Conservation (phyloP, 192 early-diverging fungal species). For the Neocallimastix lanati region DNA sequence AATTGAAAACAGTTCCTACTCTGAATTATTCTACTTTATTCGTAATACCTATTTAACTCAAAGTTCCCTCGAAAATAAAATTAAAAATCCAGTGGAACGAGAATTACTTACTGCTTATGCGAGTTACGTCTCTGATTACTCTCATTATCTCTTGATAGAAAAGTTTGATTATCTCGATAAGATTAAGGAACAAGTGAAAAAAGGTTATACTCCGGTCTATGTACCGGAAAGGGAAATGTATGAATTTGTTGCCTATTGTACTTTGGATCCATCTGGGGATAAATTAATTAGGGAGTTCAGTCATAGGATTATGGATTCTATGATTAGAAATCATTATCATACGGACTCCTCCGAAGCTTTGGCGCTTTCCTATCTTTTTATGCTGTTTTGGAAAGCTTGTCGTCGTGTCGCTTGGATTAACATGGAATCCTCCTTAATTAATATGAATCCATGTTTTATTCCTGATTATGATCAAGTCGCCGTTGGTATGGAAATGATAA, state of each 20-base stretch:
- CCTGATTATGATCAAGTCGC: slow-evolving; percentile 22
- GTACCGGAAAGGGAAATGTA: neutral
- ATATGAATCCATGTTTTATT: slow-evolving; percentile 17
- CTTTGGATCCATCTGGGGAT: neutral
- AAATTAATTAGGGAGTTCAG: neutral
- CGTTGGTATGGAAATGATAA: slow-evolving; percentile 21
- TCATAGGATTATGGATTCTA: neutral
- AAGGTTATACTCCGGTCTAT: neutral
- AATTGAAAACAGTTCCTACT: neutral
- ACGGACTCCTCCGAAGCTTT: neutral
- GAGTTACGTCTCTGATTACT: neutral
- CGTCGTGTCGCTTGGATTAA: slow-evolving; percentile 14
- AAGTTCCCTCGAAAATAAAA: neutral
- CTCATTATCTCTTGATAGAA: neutral
- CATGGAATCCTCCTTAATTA: slow-evolving; percentile 8
- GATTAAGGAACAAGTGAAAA: neutral
- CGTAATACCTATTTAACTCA: neutral
- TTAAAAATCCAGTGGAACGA: neutral
- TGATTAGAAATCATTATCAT: neutral
- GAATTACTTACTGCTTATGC: neutral
- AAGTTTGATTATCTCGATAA: neutral
- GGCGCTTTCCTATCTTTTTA: slow-evolving; percentile 5
- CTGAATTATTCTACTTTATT: neutral
- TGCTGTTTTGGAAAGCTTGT: slow-evolving; percentile 13
- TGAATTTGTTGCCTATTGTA: neutral